Evolutionary conservation across 2,329 filamentous ascomycete species (phyloP).

Genomic region (Colletotrichum sp.): DNA sequence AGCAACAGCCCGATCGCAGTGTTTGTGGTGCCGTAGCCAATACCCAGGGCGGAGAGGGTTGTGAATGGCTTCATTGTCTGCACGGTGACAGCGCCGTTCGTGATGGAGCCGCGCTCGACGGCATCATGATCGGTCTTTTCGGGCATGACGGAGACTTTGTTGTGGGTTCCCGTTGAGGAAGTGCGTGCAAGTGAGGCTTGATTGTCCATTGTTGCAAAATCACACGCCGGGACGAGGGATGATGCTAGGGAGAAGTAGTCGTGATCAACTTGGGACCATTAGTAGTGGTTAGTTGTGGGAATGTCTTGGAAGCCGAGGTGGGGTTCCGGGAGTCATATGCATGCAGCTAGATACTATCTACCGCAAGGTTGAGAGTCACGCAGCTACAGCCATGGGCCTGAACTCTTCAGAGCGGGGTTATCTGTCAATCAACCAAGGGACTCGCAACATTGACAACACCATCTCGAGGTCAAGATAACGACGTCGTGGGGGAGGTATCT

Average conservation of each 20-base stretch:
- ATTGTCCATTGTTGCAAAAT: background rate
- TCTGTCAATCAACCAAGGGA: background rate
- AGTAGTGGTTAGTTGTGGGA: background rate
- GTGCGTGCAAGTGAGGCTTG: background rate
- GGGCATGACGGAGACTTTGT: background rate
- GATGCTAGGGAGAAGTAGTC: background rate
- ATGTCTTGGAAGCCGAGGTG: background rate
- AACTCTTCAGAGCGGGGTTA: background rate
- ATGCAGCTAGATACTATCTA: background rate
- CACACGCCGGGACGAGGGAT: background rate
- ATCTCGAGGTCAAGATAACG: background rate
- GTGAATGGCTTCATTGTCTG: slow-evolving; percentile 36
- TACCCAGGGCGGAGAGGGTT: slow-evolving; percentile 29
- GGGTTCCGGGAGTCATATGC: background rate
- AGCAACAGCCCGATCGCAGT: slow-evolving; percentile 27
- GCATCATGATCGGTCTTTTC: background rate
- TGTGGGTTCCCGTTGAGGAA: background rate
- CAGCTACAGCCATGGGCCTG: background rate
- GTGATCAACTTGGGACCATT: fast-evolving
- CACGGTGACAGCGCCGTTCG: slow-evolving; percentile 22
- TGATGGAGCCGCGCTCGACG: background rate
- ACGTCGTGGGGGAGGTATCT: background rate
- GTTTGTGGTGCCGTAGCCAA: slow-evolving; percentile 30
- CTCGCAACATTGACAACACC: background rate
- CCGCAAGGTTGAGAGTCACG: fast-evolving